phyloP scores from a whole-genome alignment of 345 rosid species.

The Citrus inodora region DNA sequence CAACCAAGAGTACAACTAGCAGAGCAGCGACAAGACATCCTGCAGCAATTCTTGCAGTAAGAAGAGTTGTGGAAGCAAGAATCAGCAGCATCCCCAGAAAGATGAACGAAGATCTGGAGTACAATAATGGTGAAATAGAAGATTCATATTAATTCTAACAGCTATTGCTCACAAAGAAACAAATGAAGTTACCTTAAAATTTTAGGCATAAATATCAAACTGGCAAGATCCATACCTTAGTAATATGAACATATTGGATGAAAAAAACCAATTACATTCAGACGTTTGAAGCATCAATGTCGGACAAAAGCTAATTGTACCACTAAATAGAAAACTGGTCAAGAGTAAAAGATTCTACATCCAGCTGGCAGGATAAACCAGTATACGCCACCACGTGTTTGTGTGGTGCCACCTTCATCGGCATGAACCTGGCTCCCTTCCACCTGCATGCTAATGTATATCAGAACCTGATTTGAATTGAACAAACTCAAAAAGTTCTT shows the following conservation, averaged over 20 bases:
- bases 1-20: conserved; percentile 51
- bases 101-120: conserved; percentile 63
- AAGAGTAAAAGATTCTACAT: conserved; percentile 34
- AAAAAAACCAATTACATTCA: background rate
- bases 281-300: background rate
- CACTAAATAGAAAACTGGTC: background rate
- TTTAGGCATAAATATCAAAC: background rate
- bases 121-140: background rate
- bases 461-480: background rate
- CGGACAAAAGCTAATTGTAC: background rate
- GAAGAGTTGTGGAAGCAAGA: conserved; percentile 63
- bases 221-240: background rate
- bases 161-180: background rate
- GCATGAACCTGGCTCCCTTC: conserved; percentile 70
- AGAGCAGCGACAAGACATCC: conserved; percentile 54
- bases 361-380: conserved; percentile 68
- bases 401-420: conserved; percentile 63
- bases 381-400: conserved; percentile 59
- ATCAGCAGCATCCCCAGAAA: conserved; percentile 67
- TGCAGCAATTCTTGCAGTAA: conserved; percentile 62
- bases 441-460: conserved; percentile 34
- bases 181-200: background rate
- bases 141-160: background rate
- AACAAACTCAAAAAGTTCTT: background rate
- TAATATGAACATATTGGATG: background rate